Conservation (phyloP, 2,329 filamentous ascomycete species). For the Teratosphaeria zuluensis region DNA sequence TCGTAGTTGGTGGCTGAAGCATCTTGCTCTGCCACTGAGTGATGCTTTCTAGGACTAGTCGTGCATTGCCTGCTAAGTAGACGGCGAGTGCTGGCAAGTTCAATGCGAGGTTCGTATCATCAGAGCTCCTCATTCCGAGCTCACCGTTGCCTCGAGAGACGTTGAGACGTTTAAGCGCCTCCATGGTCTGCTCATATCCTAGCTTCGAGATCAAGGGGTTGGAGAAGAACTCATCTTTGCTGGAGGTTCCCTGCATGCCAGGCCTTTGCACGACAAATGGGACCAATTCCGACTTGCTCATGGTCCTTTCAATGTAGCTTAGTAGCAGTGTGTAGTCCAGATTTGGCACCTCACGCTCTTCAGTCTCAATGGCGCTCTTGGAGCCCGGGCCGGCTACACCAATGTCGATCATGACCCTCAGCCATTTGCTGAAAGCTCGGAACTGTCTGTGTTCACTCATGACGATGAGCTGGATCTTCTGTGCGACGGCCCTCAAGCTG, state of each 20-base stretch:
- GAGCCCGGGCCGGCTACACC: constrained; percentile 55
- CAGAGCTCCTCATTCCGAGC: constrained; percentile 8
- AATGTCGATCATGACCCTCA: constrained; percentile 72
- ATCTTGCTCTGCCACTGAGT: constrained; percentile 33
- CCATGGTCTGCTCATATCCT: constrained; percentile 13
- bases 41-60: constrained; percentile 26
- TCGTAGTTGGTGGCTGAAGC: constrained; percentile 11
- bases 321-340: constrained; percentile 66
- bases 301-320: constrained; percentile 59
- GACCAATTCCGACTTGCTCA: constrained; percentile 8
- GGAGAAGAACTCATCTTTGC: constrained; percentile 3
- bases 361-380: constrained; percentile 56
- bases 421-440: constrained; percentile 68
- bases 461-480: constrained; percentile 61
- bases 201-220: constrained; percentile 7
- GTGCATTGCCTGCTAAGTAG: constrained; percentile 13
- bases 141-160: background rate
- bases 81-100: constrained; percentile 19
- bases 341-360: constrained; percentile 62
- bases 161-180: constrained; percentile 7
- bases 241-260: background rate
- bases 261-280: constrained; percentile 1
- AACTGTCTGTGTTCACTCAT: constrained; percentile 74
- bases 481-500: constrained; percentile 63
- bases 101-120: constrained; percentile 10